Evolutionary conservation across 116 monocot genomes (phyloP).

Genomic region (Posidonia oceanica): DNA sequence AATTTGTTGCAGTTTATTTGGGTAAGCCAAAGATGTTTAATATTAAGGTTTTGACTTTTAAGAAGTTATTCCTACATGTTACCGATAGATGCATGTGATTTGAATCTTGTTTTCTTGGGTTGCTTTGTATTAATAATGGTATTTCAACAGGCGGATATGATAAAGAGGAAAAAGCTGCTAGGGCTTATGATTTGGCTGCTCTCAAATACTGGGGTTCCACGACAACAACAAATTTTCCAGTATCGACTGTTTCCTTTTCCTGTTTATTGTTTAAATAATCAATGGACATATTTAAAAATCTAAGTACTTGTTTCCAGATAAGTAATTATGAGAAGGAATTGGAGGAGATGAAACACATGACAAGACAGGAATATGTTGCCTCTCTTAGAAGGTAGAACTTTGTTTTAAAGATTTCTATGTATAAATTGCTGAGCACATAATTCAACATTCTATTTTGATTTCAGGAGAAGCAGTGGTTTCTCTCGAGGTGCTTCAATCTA

Average conservation of each 20-base stretch:
- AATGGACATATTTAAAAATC: not conserved
- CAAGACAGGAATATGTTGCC: constrained; percentile 91
- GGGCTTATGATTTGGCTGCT: constrained; percentile 92
- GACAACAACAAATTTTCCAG: constrained; percentile 93
- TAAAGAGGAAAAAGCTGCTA: constrained; percentile 95
- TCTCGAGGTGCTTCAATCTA: constrained; percentile 92
- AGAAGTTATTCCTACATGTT: not conserved
- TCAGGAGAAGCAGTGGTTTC: constrained; percentile 96
- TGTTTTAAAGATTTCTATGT: no score
- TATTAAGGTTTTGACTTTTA: not conserved
- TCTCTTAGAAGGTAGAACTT: constrained; percentile 69
- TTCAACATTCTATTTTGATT: not conserved
- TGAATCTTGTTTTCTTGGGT: not conserved
- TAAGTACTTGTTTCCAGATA: constrained; percentile 22
- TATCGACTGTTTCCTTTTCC: constrained; percentile 10
- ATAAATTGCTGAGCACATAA: not conserved
- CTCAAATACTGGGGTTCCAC: constrained; percentile 93
- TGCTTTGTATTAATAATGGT: not conserved
- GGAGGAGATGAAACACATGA: constrained; percentile 98
- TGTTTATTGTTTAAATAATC: not conserved
- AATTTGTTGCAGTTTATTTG: constrained; percentile 57
- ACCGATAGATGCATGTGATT: not conserved
- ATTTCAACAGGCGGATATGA: constrained; percentile 77
- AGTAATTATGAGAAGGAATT: constrained; percentile 87
- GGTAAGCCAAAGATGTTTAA: constrained; percentile 29